phyloP scores from a whole-genome alignment of 2,329 filamentous ascomycete species.

The Dothistroma septosporum region DNA sequence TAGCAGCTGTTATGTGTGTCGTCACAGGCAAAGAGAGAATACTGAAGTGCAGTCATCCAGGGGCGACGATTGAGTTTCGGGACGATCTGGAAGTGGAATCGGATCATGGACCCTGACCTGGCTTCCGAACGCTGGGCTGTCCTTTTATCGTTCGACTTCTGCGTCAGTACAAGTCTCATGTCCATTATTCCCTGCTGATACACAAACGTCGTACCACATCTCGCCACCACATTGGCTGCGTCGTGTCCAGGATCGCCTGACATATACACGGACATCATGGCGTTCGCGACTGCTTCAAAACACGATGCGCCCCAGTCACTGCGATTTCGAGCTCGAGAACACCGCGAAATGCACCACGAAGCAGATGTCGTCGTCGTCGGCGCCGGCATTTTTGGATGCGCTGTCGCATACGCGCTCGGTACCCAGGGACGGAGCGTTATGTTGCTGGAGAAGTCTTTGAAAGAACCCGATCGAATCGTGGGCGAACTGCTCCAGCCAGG shows the following conservation, averaged over 20 bases:
- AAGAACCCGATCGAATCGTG: conserved; percentile 92
- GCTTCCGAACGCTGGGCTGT: neutral
- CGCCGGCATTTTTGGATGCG: conserved; percentile 84
- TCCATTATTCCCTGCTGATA: neutral
- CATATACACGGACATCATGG: neutral
- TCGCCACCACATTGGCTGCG: neutral
- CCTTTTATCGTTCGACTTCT: neutral
- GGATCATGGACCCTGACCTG: neutral
- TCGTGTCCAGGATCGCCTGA: neutral
- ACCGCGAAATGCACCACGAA: conserved; percentile 54
- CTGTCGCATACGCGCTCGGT: conserved; percentile 76
- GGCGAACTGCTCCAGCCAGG: conserved; percentile 93
- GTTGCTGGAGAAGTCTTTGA: conserved; percentile 80
- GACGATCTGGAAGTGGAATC: too few species aligned
- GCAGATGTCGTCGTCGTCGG: conserved; percentile 87
- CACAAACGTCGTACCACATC: neutral
- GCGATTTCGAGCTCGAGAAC: conserved; percentile 32
- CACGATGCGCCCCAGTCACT: conserved; percentile 13
- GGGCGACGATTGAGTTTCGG: too few species aligned
- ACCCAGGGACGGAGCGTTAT: conserved; percentile 88
- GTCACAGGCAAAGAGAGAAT: too few species aligned
- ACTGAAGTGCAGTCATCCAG: too few species aligned
- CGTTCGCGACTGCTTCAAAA: neutral
- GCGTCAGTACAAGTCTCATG: neutral
- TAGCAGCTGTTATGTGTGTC: too few species aligned